phyloP scores from a whole-genome alignment of 345 rosid species.

The Odontarrhena argentea region DNA sequence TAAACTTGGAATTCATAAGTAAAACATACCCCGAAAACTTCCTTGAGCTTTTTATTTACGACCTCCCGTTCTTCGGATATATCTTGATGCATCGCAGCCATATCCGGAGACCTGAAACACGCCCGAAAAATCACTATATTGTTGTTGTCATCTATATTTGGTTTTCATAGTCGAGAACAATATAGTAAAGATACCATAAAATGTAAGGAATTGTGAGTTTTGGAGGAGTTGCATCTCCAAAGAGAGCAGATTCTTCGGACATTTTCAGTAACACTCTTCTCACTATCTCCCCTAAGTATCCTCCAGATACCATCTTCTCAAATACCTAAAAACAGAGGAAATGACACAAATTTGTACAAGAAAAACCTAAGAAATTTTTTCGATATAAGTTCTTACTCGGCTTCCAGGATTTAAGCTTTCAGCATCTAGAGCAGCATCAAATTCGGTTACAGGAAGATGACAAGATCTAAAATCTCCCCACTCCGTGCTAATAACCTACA shows the following conservation, averaged over 20 bases:
- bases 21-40: constrained; percentile 51
- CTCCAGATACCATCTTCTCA: constrained; percentile 63
- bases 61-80: constrained; percentile 53
- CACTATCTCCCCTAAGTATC: constrained; percentile 74
- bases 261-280: constrained; percentile 65
- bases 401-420: constrained; percentile 55
- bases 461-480: constrained; percentile 66
- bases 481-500: constrained; percentile 59
- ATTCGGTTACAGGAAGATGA: constrained; percentile 58
- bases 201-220: constrained; percentile 54
- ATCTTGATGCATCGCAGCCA: constrained; percentile 82
- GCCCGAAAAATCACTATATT: background rate
- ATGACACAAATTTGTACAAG: background rate
- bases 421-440: constrained; percentile 53
- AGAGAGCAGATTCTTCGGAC: constrained; percentile 61
- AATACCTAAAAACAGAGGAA: constrained; percentile 45
- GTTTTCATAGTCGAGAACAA: background rate
- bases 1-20: too few species aligned
- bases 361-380: background rate
- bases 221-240: constrained; percentile 54
- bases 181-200: constrained; percentile 45
- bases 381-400: constrained; percentile 39
- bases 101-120: constrained; percentile 51
- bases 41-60: constrained; percentile 52
- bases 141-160: background rate